Base-by-base conservation (phyloP, 345 rosid species). In the Eucalyptus melliodora region DNA sequence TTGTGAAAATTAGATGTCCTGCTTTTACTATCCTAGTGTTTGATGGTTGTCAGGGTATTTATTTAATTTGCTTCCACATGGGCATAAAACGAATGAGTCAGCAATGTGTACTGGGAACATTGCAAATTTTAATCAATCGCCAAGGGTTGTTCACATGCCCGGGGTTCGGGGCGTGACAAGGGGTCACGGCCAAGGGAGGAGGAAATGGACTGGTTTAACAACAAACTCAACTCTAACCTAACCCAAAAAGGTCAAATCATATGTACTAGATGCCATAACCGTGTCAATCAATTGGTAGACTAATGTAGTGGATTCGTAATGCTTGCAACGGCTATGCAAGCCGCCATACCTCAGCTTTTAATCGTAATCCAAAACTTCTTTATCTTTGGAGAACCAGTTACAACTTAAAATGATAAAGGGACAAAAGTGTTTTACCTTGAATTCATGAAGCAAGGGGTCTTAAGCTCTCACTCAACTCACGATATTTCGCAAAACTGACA, bases 91-190 rank as follows among this genome's bases (percentile, higher is more conserved):
- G 7, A 50, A 50, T 15, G 51, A 17, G 51, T 50, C 51, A 2
- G 1, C 0, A 17, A 50, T 15, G 51, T 0, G 0, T 50, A 17
- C 3, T 50, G 7, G 0, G 51, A 50, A 50, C 0, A 0, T 50
- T 1, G 51, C 1, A 50, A 50, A 50, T 50, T 50, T 50, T 50
- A 50, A 50, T 50, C 0, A 3, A 50, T 1, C 3, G 0, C 1
- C 7, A 1, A 15, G 51, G 51, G 51, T 15, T 50, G 0, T 50
- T 50, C 51, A 0, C 1, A 2, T 50, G 0, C 51, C 3, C 1
- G 17, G 51, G 51, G 51, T 50, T 50, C 0, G 0, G 1, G 51
- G 51, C 6, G 0, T 50, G 51, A 50, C 51, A 50, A 50, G 1
- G 12, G 30, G 62, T 56, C 62, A 56, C 0, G 3, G 30, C 30